A percentile compares a stretch with the other conserved stretches of the same genome.
Conservation (phyloP, 208 protist genomes). For the Trypanosoma mega region DNA sequence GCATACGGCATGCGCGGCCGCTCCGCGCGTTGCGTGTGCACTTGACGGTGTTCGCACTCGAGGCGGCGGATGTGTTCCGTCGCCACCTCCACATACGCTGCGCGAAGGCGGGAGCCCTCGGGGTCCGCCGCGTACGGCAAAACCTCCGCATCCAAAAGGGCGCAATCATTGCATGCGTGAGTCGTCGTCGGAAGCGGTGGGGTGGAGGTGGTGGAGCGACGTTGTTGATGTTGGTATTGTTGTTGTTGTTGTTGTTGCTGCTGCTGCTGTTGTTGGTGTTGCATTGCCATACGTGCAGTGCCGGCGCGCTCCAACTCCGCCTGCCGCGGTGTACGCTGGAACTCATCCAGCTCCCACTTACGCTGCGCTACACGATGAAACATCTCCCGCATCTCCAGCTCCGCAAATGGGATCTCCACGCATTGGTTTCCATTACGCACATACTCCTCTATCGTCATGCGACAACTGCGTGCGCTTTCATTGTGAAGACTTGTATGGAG, state of each 20-base stretch:
- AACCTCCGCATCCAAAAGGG: slow-evolving; percentile 39
- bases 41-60: slow-evolving; percentile 56
- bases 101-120: slow-evolving; percentile 48
- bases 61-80: slow-evolving; percentile 47
- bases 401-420: slow-evolving; percentile 62
- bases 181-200: neutral
- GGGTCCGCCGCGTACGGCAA: slow-evolving; percentile 43
- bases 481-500: slow-evolving; percentile 90
- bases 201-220: neutral
- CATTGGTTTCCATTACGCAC: slow-evolving; percentile 68
- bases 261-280: slow-evolving; percentile 16
- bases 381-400: slow-evolving; percentile 69
- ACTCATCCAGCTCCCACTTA: slow-evolving; percentile 79
- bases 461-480: slow-evolving; percentile 35
- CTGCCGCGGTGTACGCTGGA: slow-evolving; percentile 72
- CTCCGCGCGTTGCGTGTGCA: slow-evolving; percentile 38
- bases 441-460: slow-evolving; percentile 65
- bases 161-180: slow-evolving; percentile 14
- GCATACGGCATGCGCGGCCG: slow-evolving; percentile 59
- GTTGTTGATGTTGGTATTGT: neutral
- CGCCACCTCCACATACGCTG: slow-evolving; percentile 45
- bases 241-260: neutral
- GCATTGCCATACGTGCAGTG: slow-evolving; percentile 30
- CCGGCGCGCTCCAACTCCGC: slow-evolving; percentile 41
- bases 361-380: slow-evolving; percentile 51